Evolutionary conservation across 2,329 filamentous ascomycete species (phyloP).

Genomic region (Camptophora hylomeconis): DNA sequence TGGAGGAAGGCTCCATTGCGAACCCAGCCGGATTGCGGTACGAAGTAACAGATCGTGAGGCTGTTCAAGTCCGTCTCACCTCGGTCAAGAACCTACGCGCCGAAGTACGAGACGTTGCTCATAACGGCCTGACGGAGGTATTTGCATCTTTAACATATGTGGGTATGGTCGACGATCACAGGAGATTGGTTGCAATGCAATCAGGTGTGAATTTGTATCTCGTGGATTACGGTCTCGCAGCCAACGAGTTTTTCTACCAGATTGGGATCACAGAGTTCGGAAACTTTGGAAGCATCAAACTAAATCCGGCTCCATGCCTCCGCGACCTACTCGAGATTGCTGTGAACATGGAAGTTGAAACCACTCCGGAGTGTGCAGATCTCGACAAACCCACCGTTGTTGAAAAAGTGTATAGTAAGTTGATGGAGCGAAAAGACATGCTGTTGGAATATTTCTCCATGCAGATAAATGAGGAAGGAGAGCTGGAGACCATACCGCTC

Average conservation of each 20-base stretch:
- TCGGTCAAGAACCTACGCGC: slow-evolving; percentile 76
- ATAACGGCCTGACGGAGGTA: slow-evolving; percentile 74
- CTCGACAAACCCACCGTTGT: slow-evolving; percentile 46
- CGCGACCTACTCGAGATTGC: slow-evolving; percentile 59
- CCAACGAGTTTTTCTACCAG: slow-evolving; percentile 90
- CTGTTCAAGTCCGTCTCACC: slow-evolving; percentile 58
- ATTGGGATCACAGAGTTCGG: slow-evolving; percentile 88
- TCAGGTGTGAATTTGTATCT: slow-evolving; percentile 84
- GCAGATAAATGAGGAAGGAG: slow-evolving; percentile 63
- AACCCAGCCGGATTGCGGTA: slow-evolving; percentile 47
- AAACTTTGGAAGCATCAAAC: slow-evolving; percentile 77
- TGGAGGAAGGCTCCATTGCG: slow-evolving; percentile 19
- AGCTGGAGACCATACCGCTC: slow-evolving; percentile 67
- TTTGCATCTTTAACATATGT: slow-evolving; percentile 86
- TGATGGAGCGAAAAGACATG: slow-evolving; percentile 72
- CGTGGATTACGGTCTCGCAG: slow-evolving; percentile 79
- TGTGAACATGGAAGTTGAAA: slow-evolving; percentile 55
- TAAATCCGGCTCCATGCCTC: slow-evolving; percentile 49
- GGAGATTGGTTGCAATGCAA: slow-evolving; percentile 84
- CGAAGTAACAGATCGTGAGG: slow-evolving; percentile 55
- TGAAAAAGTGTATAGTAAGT: slow-evolving; percentile 49
- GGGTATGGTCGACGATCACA: slow-evolving; percentile 75
- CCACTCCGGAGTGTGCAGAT: slow-evolving; percentile 18
- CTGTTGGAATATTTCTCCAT: slow-evolving; percentile 85
- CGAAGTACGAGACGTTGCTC: slow-evolving; percentile 66